Conservation (phyloP, 371 early-diverging fungal species). For the Mucor indicus region DNA sequence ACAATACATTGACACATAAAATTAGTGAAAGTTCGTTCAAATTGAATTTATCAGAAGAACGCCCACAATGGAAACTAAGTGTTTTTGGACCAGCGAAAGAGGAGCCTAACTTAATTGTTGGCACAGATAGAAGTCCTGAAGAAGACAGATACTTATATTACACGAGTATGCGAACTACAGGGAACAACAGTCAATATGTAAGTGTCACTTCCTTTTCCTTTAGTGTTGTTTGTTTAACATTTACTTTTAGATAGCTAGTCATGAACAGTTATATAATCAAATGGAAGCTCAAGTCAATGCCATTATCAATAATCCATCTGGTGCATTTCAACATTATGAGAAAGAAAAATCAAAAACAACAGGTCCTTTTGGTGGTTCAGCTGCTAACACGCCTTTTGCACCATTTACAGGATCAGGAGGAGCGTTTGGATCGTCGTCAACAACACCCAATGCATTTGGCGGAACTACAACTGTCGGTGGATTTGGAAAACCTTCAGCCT, state of each 20-base stretch:
- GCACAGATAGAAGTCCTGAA: conserved; percentile 54
- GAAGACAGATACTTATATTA: conserved; percentile 58
- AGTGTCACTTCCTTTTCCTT: conserved; percentile 11
- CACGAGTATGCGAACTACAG: conserved; percentile 28
- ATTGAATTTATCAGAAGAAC: conserved; percentile 40
- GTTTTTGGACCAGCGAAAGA: conserved; percentile 65
- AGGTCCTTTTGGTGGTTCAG: conserved; percentile 26
- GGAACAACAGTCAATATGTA: conserved; percentile 41
- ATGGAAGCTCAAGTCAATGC: conserved; percentile 37
- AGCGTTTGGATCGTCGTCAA: conserved; percentile 12
- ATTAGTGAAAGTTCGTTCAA: conserved; percentile 41
- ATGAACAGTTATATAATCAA: conserved; percentile 23
- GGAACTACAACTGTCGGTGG: conserved; percentile 14
- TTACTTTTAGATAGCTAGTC: conserved; percentile 17
- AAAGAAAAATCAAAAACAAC: conserved; percentile 27
- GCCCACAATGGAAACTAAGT: conserved; percentile 49
- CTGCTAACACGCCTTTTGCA: conserved; percentile 19
- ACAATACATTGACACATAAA: not conserved
- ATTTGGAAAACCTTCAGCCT: not conserved
- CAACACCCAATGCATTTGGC: conserved; percentile 18
- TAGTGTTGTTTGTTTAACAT: no score
- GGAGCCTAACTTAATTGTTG: conserved; percentile 61
- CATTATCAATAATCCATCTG: conserved; percentile 23
- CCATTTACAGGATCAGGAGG: conserved; percentile 25
- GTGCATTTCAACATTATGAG: conserved; percentile 40